Percentiles rank a stretch among this genome's conserved stretches.
Evolutionary conservation across 148 eudicot genomes (phyloP).

Genomic region (Limonium bicolor): DNA sequence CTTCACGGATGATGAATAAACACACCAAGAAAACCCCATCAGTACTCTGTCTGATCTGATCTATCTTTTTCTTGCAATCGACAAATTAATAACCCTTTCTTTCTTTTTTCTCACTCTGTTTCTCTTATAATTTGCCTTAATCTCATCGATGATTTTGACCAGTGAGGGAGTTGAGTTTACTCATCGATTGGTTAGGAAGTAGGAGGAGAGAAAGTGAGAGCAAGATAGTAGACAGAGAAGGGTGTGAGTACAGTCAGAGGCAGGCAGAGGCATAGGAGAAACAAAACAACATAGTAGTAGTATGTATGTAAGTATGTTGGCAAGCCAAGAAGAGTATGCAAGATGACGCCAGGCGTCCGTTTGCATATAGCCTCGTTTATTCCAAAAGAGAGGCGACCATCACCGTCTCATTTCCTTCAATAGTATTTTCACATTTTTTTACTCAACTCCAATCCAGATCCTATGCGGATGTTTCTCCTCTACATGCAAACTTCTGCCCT

Average conservation of each 20-base stretch:
- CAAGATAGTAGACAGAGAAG: too few species aligned
- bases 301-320: too few species aligned
- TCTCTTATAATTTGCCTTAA: too few species aligned
- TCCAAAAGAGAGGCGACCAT: not conserved
- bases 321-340: too few species aligned
- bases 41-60: too few species aligned
- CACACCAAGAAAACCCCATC: not conserved
- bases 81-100: not conserved
- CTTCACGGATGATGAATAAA: conserved; percentile 1
- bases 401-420: not conserved
- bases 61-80: too few species aligned
- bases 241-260: too few species aligned
- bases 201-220: not conserved
- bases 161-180: not conserved
- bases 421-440: not conserved
- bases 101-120: too few species aligned
- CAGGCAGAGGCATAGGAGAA: too few species aligned
- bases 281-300: too few species aligned
- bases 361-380: too few species aligned
- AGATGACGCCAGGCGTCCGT: too few species aligned
- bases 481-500: conserved; percentile 24
- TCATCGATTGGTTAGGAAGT: not conserved
- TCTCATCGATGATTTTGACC: not conserved
- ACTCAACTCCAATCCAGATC: conserved; percentile 17
- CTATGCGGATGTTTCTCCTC: conserved; percentile 3